Evolutionary conservation across 768 basidiomycete genomes (phyloP).

Genomic region (Hirschioporus abietinus): DNA sequence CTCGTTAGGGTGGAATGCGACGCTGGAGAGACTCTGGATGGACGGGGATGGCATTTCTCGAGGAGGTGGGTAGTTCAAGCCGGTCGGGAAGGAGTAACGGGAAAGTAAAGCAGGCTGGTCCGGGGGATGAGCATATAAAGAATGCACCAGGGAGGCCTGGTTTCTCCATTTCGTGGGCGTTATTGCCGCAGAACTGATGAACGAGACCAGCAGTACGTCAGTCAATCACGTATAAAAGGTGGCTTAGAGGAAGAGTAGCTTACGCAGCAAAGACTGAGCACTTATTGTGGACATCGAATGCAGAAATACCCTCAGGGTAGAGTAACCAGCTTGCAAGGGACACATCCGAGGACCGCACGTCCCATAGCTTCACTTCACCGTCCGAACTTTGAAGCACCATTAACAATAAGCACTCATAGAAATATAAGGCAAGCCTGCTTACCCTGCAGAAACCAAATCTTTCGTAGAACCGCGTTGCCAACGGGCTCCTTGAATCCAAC

Average conservation of each 20-base stretch:
- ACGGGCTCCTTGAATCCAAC: constrained; percentile 89
- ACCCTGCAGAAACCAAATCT: constrained; percentile 88
- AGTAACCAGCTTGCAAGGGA: constrained; percentile 60
- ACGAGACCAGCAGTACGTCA: constrained; percentile 11
- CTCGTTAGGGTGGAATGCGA: constrained; percentile 81
- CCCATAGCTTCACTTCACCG: constrained; percentile 90
- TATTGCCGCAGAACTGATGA: constrained; percentile 51
- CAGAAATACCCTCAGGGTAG: constrained; percentile 67
- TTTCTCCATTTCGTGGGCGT: constrained; percentile 56
- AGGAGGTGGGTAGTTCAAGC: constrained; percentile 49
- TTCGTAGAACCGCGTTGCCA: constrained; percentile 67
- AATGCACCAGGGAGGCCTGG: constrained; percentile 58
- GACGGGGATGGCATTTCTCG: constrained; percentile 51
- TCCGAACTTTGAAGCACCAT: constrained; percentile 51
- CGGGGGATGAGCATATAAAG: constrained; percentile 33
- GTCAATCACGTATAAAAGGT: not conserved
- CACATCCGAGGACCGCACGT: constrained; percentile 60
- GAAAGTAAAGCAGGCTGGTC: constrained; percentile 32
- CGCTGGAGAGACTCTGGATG: constrained; percentile 56
- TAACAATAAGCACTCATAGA: not conserved
- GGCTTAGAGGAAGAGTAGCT: constrained; percentile 24
- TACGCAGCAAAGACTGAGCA: constrained; percentile 84
- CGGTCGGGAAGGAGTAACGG: constrained; percentile 46
- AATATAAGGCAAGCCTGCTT: constrained; percentile 17
- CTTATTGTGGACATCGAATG: constrained; percentile 82